Conservation (phyloP, 1,139 yeast species). For the Kazachstania sp. region DNA sequence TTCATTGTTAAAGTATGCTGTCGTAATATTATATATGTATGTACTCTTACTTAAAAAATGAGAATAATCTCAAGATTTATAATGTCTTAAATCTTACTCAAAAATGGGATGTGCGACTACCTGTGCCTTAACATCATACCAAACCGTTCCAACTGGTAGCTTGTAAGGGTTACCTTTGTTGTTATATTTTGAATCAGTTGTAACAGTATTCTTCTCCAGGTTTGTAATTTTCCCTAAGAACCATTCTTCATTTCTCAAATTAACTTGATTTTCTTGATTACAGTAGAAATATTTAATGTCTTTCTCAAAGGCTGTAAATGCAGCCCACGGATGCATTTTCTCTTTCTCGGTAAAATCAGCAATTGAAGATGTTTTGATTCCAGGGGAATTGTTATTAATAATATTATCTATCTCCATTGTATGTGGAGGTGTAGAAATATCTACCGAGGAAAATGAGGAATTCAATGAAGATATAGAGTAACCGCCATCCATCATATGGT, state of each 20-base stretch:
- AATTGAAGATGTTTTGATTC: neutral
- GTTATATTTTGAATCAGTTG: slow-evolving; percentile 5
- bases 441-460: slow-evolving; percentile 30
- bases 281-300: slow-evolving; percentile 23
- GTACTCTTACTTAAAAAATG: neutral
- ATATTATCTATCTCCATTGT: neutral
- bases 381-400: neutral
- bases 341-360: neutral
- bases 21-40: too few relatives aligned
- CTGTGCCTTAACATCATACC: slow-evolving; percentile 28
- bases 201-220: slow-evolving; percentile 18
- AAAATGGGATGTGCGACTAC: slow-evolving; percentile 3
- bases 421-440: slow-evolving; percentile 26
- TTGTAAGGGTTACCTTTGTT: slow-evolving; percentile 17
- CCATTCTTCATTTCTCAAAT: slow-evolving; percentile 27
- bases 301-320: slow-evolving; percentile 29
- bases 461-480: slow-evolving; percentile 23
- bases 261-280: slow-evolving; percentile 13
- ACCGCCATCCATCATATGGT: slow-evolving; percentile 19
- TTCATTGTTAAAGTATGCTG: too few relatives aligned
- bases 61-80: neutral
- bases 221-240: slow-evolving; percentile 25
- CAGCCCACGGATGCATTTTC: slow-evolving; percentile 26
- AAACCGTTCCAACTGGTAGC: slow-evolving; percentile 20
- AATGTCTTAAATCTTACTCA: neutral